Evolutionary conservation across 208 protist species (phyloP), one percentile per base, ranked within the genome.

Genomic region (Balamuthia mandrillaris): DNA sequence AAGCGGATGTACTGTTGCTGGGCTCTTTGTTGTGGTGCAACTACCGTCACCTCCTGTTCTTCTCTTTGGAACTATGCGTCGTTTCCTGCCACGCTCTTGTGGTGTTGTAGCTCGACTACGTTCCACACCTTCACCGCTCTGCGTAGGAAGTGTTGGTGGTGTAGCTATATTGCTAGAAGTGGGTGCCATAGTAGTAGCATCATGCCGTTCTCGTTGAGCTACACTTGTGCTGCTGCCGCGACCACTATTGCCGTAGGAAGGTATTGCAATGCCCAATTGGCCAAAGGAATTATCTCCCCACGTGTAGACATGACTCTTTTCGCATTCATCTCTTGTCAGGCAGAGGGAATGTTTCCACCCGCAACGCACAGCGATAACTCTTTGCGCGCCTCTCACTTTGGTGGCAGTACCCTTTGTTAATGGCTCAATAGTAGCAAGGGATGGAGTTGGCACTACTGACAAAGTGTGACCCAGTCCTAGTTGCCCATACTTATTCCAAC

Each of bases 201-300:
- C 54, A 63, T 6, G 39, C 68, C 12, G 1, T 1, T 6, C 35
- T 14, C 44, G 4, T 2, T 78, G 16, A 9, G 12, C 31, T 10
- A 5, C 2, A 29, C 3, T 12, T 47, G 31, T n/a, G 21, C n/a
- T 21, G n/a, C n/a, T n/a, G n/a, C n/a, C n/a, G n/a, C n/a, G n/a
- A n/a, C n/a, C n/a, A n/a, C n/a, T n/a, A n/a, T n/a, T n/a, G n/a
- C n/a, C n/a, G n/a, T n/a, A n/a, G n/a, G n/a, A n/a, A n/a, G n/a
- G 12, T 5, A 77, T 77, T 44, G 2, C 51, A 0, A 60, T 52
- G 0, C 70, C 70, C 0, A 79, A 49, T 27, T 79, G 70, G 1
- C 70, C 70, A 39, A 47, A 35, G 1, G 70, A 33, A 27, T 79
- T 79, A 35, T 79, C 70, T 14, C 70, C 70, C 70, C 70, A 79